A percentile compares a stretch with the other conserved stretches of the same genome.
Evolutionary conservation across 2,329 filamentous ascomycete genomes (phyloP).

Genomic region (Septoria linicola): DNA sequence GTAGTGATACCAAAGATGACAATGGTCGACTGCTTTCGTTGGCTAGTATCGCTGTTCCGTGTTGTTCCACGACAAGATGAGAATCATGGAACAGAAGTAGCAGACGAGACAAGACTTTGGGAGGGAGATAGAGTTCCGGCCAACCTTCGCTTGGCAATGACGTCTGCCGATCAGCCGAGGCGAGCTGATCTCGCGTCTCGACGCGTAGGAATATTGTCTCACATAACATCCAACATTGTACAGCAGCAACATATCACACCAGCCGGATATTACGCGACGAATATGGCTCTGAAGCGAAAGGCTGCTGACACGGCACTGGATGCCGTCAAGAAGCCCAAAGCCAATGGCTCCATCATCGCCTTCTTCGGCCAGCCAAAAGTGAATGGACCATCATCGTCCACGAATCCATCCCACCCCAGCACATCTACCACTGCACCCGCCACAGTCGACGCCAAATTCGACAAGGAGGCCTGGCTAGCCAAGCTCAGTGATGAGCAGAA

Average conservation of each 20-base stretch:
- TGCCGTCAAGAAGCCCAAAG: slow-evolving; percentile 52
- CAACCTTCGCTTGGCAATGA: no score
- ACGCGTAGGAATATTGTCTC: no score
- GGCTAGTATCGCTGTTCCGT: no score
- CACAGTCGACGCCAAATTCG: slow-evolving; percentile 58
- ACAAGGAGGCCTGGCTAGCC: slow-evolving; percentile 88
- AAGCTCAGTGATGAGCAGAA: slow-evolving; percentile 78
- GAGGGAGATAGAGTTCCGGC: no score
- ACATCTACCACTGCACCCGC: slow-evolving; percentile 36
- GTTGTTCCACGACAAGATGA: no score
- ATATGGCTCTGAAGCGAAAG: slow-evolving; percentile 55
- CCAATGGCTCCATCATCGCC: slow-evolving; percentile 77
- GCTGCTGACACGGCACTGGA: slow-evolving; percentile 45
- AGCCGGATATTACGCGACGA: slow-evolving; percentile 12
- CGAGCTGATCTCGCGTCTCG: no score
- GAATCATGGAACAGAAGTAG: no score
- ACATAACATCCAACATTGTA: slow-evolving; percentile 1
- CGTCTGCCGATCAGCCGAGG: no score
- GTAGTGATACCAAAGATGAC: no score
- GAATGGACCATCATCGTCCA: slow-evolving; percentile 33
- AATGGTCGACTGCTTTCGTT: no score
- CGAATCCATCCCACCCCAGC: slow-evolving; percentile 30
- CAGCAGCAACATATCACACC: slow-evolving; percentile 8
- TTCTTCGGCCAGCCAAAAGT: slow-evolving; percentile 77
- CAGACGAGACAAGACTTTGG: no score